Base-by-base conservation (phyloP, 257 asterid species). In the Rehmannia glutinosa region DNA sequence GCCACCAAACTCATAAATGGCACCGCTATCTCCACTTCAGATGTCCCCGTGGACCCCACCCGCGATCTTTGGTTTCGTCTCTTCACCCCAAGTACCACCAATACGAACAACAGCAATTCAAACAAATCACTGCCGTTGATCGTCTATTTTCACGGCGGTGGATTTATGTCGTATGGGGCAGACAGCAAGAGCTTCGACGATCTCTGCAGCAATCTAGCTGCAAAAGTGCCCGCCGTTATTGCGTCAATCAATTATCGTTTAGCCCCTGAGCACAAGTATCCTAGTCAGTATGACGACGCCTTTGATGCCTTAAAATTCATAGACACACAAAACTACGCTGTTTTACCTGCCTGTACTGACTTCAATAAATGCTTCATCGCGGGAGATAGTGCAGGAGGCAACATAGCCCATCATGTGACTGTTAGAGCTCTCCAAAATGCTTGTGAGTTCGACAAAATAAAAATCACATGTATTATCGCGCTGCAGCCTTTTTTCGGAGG, bases 401-500 rank as follows among this genome's bases (percentile, higher is more conserved):
- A 77, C 76, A 80, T 80, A 47, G 78, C 80, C 8, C 89, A 83
- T 52, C 83, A 81, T 41, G 62, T 78, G 9, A 52, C 81, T 2
- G 8, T 67, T 1, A 51, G 67, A 71, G 76, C 77, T 5, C 49
- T 68, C 35, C 59, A 61, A 19, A 32, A 61, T 10, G 28, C 33
- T 5, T 24, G 54, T 3, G 56, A 62, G 36, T 70, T 81, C 17
- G 52, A 41, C 5, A 72, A 43, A 4, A 8, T 77, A 24, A 73
- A 62, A 32, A 66, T 84, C 30, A 13, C 1, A 0, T 85, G 85
- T 3, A 6, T 77, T 20, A 3, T 79, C 2, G 49, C 11, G 2
- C n/a, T 84, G 39, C 87, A 84, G 65, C 87, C 87, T 0, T 77
- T 77, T 64, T 79, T 79, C 8, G 85, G 83, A 25, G 85, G 87